A percentile compares a stretch with the other conserved stretches of the same genome.
Conservation (phyloP, 495 filamentous ascomycete genomes). For the Pyrenula aspistea region DNA sequence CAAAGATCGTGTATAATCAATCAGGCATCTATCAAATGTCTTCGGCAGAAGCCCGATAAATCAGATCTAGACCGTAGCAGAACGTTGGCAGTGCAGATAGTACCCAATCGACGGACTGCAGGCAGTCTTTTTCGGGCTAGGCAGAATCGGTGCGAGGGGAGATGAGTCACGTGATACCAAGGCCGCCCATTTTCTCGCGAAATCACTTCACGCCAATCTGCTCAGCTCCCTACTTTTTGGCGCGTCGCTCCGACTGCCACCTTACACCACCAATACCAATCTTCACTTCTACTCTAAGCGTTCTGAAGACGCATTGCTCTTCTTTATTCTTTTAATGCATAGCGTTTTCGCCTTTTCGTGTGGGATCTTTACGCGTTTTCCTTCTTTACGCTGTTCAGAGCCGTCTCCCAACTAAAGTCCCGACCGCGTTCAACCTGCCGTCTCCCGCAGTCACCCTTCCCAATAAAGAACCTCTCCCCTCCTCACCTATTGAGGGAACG, state of each 20-base stretch:
- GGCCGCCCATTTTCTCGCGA: neutral
- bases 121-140: neutral
- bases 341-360: no score
- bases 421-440: neutral
- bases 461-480: no score
- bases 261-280: neutral
- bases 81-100: neutral
- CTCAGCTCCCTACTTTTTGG: neutral
- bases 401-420: neutral
- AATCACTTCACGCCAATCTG: neutral
- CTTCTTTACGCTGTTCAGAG: neutral
- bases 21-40: neutral
- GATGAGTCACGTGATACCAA: neutral
- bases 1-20: neutral
- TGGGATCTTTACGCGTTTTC: neutral
- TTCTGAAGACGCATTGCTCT: neutral
- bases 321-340: neutral
- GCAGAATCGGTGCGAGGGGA: neutral
- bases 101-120: neutral
- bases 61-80: neutral
- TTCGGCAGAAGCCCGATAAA: neutral
- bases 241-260: neutral
- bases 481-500: no score
- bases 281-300: neutral
- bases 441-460: no score